Evolutionary conservation across 371 early-diverging fungal genomes (phyloP), one percentile per base, ranked within the genome.

Genomic region (Umbelopsis sp.): DNA sequence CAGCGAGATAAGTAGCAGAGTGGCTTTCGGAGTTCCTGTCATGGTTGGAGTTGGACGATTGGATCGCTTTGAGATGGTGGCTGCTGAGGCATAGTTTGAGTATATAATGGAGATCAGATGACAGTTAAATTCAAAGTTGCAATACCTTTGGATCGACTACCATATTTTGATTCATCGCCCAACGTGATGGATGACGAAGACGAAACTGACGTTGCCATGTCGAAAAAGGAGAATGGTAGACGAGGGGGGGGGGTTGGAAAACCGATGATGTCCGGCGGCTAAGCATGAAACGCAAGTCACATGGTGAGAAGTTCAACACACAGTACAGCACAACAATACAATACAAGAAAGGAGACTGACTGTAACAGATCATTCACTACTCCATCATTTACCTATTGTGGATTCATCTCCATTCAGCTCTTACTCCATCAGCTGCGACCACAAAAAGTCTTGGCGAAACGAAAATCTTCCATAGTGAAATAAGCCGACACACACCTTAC

Each of bases 1-100:
- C 41, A 86, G 68, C 5, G 92, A 85, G 69, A 87, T 84, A 16
- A 94, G 78, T 18, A 91, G 78, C 6, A 92, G 65, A 5, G 83
- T 80, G 10, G 57, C 57, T 35, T 57, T 57, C 57, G 57, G 57
- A 57, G 57, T 57, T 57, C 57, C 57, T 25, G 57, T 35, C 57
- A 35, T 57, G 37, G 16, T 37, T 29, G 20, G n/a, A 48, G 35
- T 8, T 35, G 57, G 37, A 9, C 57, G 57, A 35, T 57, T 57
- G 18, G 35, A 57, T 37, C 57, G 11, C 35, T 57, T 57, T 35
- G 57, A 35, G 32, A 35, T 18, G 16, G 57, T 35, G 18, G 35
- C 29, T 57, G 9, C 14, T 12, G 48, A n/a, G 11, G 48, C 48
- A 48, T n/a, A 22, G 14, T 35, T 24, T 4, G 8, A 57, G 18